phyloP scores from a whole-genome alignment of 225 moss, liverwort and hornwort genomes.

The Pleurozium schreberi region DNA sequence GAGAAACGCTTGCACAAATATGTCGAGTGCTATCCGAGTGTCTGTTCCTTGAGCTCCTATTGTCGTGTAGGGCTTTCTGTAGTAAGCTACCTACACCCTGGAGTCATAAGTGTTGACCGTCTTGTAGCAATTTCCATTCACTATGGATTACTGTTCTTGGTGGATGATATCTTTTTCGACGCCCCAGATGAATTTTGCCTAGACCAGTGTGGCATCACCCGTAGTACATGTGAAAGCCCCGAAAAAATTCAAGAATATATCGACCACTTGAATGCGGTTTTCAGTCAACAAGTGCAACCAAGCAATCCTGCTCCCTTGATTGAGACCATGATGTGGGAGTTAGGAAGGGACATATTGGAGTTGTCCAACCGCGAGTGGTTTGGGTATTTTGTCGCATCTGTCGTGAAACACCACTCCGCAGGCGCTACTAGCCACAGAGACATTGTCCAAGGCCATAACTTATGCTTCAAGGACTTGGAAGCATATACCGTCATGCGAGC shows the following conservation, averaged over 20 bases:
- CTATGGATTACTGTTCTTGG: neutral
- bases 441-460: no score
- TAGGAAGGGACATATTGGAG: no score
- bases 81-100: neutral
- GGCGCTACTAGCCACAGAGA: no score
- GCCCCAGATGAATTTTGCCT: neutral
- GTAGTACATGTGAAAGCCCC: no score
- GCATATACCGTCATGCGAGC: neutral
- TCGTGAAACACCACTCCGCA: no score
- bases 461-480: neutral
- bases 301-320: no score
- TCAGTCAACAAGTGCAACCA: no score
- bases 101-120: accelerated
- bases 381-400: no score
- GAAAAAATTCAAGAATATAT: no score
- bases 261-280: no score
- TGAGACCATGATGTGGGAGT: no score
- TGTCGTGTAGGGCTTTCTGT: neutral
- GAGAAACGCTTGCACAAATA: neutral
- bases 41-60: neutral
- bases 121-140: neutral
- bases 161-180: neutral
- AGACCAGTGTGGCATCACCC: neutral
- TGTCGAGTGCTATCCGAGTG: neutral
- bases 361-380: no score